A percentile compares a stretch with the other conserved stretches of the same genome.
These are phyloP conservation scores for Thelephora terrestris DNA, from an alignment of 1,284 basidiomycete species.

Conservation along the genomic window DNA sequence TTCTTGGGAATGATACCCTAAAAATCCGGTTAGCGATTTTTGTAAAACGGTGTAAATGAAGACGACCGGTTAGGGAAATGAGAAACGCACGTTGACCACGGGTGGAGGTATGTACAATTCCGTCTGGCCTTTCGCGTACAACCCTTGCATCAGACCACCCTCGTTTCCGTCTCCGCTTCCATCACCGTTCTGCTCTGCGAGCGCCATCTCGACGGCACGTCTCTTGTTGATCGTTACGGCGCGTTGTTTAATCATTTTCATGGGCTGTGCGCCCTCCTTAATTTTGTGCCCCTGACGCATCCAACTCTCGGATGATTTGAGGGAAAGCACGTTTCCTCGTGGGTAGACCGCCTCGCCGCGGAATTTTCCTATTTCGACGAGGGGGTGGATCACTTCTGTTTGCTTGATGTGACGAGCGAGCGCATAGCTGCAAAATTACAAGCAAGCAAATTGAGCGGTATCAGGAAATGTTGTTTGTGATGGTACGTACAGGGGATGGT, in stretches of 20 bases:
- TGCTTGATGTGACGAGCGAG: slow-evolving; percentile 84
- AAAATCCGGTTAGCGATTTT: slow-evolving; percentile 11
- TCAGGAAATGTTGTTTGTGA: not conserved
- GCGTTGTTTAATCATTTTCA: slow-evolving; percentile 87
- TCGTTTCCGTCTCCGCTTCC: slow-evolving; percentile 27
- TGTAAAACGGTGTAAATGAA: too few relatives aligned
- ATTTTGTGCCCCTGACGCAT: slow-evolving; percentile 79
- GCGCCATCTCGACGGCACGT: slow-evolving; percentile 73
- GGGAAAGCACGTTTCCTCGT: slow-evolving; percentile 69
- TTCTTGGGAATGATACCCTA: slow-evolving; percentile 93
- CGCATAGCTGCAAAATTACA: slow-evolving; percentile 63
- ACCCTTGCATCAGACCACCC: slow-evolving; percentile 71
- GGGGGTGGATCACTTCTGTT: slow-evolving; percentile 82
- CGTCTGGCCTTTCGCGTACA: slow-evolving; percentile 86
- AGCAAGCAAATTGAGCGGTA: slow-evolving; percentile 1
- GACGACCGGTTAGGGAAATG: slow-evolving; percentile 3
- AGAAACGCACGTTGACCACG: slow-evolving; percentile 61
- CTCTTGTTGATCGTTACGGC: slow-evolving; percentile 76
- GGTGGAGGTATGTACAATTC: slow-evolving; percentile 73
- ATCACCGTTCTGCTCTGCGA: slow-evolving; percentile 28
- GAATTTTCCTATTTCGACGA: slow-evolving; percentile 83
- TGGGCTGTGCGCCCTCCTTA: slow-evolving; percentile 67
- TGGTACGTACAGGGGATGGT: slow-evolving; percentile 73
- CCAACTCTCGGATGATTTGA: slow-evolving; percentile 94
- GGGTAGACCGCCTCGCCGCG: slow-evolving; percentile 91